Conservation (phyloP, 2,329 filamentous ascomycete species). For the Aspergillus puulaauensis region DNA sequence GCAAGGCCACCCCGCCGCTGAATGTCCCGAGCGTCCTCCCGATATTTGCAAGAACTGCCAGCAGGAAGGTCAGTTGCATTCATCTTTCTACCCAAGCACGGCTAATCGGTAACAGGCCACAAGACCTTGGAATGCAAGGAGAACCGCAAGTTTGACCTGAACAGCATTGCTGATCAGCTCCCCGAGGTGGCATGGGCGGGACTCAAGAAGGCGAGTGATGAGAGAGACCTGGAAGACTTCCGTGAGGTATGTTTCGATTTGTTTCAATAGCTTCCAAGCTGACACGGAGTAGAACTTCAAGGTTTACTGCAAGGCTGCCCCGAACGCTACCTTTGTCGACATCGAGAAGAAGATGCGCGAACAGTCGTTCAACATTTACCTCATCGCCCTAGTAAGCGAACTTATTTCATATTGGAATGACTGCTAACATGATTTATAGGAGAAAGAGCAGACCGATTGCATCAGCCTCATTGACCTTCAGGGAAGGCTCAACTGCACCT, state of each 20-base stretch:
- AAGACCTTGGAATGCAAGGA: constrained; percentile 45
- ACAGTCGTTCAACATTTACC: constrained; percentile 47
- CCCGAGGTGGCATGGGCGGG: constrained; percentile 52
- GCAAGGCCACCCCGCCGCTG: constrained; percentile 45
- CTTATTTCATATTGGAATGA: not conserved
- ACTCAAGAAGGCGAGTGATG: constrained; percentile 50
- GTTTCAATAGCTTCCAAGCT: not conserved
- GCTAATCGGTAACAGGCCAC: constrained; percentile 36
- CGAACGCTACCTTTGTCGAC: constrained; percentile 46
- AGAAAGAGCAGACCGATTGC: constrained; percentile 41
- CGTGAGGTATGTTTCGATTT: constrained; percentile 36
- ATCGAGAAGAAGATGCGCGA: constrained; percentile 54
- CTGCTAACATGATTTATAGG: constrained; percentile 23
- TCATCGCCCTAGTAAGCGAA: constrained; percentile 51
- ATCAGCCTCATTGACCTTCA: constrained; percentile 55
- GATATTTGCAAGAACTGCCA: constrained; percentile 50
- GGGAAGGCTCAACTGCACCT: constrained; percentile 53
- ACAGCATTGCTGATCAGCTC: constrained; percentile 46
- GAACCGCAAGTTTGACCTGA: constrained; percentile 45
- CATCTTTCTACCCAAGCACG: not conserved
- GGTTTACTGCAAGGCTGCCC: constrained; percentile 52
- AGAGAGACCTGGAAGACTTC: constrained; percentile 53
- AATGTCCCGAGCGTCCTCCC: constrained; percentile 45
- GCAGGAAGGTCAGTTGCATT: constrained; percentile 38
- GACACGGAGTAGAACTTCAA: constrained; percentile 41